A percentile compares a stretch with the other conserved stretches of the same genome.
Conservation (phyloP, 2,329 filamentous ascomycete genomes). For the Drechslerella coelobrocha region DNA sequence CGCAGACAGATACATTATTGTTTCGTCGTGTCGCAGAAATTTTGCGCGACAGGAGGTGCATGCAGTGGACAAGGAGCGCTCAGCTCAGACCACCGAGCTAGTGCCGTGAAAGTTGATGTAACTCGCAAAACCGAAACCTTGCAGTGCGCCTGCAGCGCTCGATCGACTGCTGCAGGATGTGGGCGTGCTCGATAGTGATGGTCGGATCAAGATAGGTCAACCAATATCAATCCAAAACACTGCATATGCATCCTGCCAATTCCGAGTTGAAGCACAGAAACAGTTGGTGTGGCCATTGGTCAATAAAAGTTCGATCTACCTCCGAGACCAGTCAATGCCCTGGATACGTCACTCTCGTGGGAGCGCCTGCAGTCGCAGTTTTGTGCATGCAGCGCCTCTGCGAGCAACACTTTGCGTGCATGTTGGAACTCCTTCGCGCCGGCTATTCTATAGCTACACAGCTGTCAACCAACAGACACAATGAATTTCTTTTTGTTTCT, state of each 20-base stretch:
- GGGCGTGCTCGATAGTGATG: too few species aligned
- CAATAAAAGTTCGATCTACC: too few species aligned
- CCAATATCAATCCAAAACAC: too few species aligned
- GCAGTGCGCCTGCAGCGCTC: slow-evolving; percentile 42
- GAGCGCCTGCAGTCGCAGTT: neutral
- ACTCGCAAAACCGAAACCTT: slow-evolving; percentile 26
- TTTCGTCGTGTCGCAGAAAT: neutral
- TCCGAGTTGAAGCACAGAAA: too few species aligned
- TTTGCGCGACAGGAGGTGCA: neutral
- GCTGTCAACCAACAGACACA: too few species aligned
- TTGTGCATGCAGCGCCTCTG: neutral
- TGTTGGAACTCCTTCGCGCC: neutral
- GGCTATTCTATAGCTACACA: neutral
- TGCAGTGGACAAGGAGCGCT: neutral
- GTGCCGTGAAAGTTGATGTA: slow-evolving; percentile 3
- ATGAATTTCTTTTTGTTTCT: too few species aligned
- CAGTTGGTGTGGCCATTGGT: too few species aligned
- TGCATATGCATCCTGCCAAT: too few species aligned
- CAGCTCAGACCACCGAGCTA: slow-evolving; percentile 1
- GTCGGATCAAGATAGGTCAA: too few species aligned
- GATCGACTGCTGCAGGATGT: too few species aligned
- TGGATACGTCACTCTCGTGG: neutral
- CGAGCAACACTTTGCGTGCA: neutral
- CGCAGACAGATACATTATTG: neutral
- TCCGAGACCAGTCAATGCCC: neutral